Base-by-base conservation (phyloP, 2,329 filamentous ascomycete genomes). In the Arthrobotrys pseudoclavata region DNA sequence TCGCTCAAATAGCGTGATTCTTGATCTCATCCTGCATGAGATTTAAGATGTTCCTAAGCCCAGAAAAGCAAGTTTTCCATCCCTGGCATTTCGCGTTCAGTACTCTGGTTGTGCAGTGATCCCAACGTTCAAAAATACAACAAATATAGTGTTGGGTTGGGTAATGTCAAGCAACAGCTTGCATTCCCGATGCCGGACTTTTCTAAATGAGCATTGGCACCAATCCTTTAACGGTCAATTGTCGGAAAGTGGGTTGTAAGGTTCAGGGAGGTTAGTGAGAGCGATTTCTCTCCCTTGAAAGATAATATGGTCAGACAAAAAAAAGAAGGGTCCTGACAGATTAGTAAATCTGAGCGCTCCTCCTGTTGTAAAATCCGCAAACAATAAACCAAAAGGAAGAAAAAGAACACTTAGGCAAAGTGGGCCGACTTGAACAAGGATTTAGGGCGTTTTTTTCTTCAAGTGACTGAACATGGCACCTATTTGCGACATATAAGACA, bases 91-190 rank as follows among this genome's bases (percentile, higher is more conserved):
- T 60, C 55, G 34, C 20, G 55, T 42, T 42, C 26, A 24, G 26
- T n/a, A 20, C 20, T 45, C 9, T 20, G 48, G 48, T 60, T 12
- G 34, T n/a, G 31, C 40, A 48, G 60, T 22, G 22, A 15, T 50
- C 60, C 45, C 57, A 69, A 57, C 22, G 40, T 40, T 31, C 50
- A 34, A 76, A 76, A 76, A 76, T 76, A 34, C 71, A 69, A 76
- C 71, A 76, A 63, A 1, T 69, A 37, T 57, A 37, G 71, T 69
- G 71, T 76, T 76, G 71, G 26, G 10, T 10, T n/a, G 31, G 15
- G 18, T 40, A 12, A 26, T 26, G 34, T 60, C 31, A 20, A 45
- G 42, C n/a, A 42, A 60, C 55, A 15, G 18, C 34, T 34, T 60
- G 31, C 55, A 60, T 60, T 60, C 55, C 55, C 55, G 34, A 60